phyloP scores from a whole-genome alignment of 306 rosid genomes.

The Citrullus amarus region DNA sequence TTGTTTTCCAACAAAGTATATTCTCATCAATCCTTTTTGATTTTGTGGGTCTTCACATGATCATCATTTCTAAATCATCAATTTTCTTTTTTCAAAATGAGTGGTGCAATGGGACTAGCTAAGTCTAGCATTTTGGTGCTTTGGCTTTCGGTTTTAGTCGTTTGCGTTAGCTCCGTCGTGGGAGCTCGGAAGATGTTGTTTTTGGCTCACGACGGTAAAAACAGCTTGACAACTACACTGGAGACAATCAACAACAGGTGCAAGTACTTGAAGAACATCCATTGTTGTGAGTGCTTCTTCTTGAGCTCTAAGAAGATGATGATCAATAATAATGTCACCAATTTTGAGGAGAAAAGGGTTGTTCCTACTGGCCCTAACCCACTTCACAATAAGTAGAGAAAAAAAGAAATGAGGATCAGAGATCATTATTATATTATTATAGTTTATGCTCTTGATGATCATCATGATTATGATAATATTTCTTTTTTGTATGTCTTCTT shows the following conservation, averaged over 20 bases:
- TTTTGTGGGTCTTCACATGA: constrained; percentile 1
- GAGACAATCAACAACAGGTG: constrained; percentile 12
- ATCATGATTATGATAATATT: background rate
- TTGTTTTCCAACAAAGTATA: background rate
- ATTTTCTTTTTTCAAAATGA: background rate
- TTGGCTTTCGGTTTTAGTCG: background rate
- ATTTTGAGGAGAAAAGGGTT: constrained; percentile 49
- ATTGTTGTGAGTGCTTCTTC: constrained; percentile 15
- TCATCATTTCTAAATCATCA: background rate
- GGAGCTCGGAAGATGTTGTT: constrained; percentile 25
- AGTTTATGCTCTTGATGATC: background rate
- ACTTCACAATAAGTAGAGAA: constrained; percentile 58
- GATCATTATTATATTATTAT: background rate
- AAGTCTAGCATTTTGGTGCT: background rate
- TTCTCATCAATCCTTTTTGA: background rate
- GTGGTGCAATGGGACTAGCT: constrained; percentile 2
- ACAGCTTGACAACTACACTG: constrained; percentile 11
- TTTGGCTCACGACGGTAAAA: constrained; percentile 14
- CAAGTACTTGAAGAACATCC: constrained; percentile 20
- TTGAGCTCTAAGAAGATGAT: constrained; percentile 12
- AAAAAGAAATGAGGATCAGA: background rate
- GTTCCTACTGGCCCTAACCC: constrained; percentile 94
- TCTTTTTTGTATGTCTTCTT: background rate
- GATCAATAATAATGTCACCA: background rate
- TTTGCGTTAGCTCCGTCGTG: background rate